Evolutionary conservation across 23 red algal genomes (phyloP).

Genomic region (Gracilariopsis chorda): DNA sequence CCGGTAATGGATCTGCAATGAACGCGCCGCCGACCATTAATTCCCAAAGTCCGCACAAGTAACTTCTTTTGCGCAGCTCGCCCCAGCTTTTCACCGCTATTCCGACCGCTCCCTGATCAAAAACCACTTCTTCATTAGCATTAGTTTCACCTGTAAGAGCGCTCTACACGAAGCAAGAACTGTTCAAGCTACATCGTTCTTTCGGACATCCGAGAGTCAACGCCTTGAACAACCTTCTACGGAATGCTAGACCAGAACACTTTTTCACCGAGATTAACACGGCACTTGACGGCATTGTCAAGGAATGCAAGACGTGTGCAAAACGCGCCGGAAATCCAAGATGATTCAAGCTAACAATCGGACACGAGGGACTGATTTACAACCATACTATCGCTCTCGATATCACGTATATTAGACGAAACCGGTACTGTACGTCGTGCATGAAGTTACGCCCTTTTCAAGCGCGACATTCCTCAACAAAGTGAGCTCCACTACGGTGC

Average conservation of each 20-base stretch:
- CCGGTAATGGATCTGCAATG: too few relatives aligned
- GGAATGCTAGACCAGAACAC: neutral
- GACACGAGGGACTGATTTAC: neutral
- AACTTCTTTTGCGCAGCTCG: too few relatives aligned
- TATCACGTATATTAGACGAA: neutral
- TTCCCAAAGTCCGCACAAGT: too few relatives aligned
- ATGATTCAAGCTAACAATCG: neutral
- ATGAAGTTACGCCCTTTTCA: neutral
- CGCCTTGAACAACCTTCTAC: neutral
- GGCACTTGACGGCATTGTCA: neutral
- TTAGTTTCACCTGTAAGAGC: neutral
- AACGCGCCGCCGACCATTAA: too few relatives aligned
- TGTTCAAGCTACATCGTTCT: neutral
- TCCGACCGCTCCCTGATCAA: too few relatives aligned
- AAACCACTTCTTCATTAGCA: constrained; percentile 39
- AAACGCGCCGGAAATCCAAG: neutral
- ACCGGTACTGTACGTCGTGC: neutral
- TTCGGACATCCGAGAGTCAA: neutral
- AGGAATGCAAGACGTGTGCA: neutral
- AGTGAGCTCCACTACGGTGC: neutral
- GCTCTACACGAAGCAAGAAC: neutral
- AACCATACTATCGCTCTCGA: neutral
- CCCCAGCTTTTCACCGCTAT: too few relatives aligned
- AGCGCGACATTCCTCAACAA: neutral
- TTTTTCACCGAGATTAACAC: neutral